These are phyloP conservation scores for Naganishia albida DNA, from an alignment of 1,284 basidiomycete species.

Conservation along the genomic window DNA sequence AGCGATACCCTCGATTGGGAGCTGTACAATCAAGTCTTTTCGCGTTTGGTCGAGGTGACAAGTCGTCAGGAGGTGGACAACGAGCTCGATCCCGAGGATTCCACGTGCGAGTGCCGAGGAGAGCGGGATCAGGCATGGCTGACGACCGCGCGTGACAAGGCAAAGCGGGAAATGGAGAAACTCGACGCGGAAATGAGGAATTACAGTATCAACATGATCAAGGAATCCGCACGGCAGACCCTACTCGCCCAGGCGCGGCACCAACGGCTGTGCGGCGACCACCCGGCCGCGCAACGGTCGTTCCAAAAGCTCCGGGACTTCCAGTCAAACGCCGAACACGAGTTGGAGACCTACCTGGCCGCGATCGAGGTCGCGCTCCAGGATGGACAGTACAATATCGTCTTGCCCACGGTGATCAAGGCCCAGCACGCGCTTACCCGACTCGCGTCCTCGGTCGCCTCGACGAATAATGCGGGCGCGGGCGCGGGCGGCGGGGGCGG, in stretches of 20 bases:
- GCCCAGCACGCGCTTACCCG: conserved; percentile 31
- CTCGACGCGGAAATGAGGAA: conserved; percentile 32
- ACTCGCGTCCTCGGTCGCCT: conserved; percentile 9
- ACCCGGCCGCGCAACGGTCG: conserved; percentile 21
- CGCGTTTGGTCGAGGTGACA: not conserved
- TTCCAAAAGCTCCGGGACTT: conserved; percentile 27
- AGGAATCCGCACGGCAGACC: conserved; percentile 34
- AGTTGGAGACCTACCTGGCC: conserved; percentile 28
- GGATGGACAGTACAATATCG: conserved; percentile 18
- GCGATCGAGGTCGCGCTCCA: conserved; percentile 31
- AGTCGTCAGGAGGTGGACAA: not conserved
- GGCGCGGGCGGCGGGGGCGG: not conserved
- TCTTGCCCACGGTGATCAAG: conserved; percentile 29
- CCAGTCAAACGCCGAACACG: conserved; percentile 31
- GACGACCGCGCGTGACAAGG: not conserved
- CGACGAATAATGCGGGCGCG: not conserved
- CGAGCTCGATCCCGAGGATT: not conserved
- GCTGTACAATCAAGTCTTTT: conserved; percentile 13
- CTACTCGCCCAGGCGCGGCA: conserved; percentile 26
- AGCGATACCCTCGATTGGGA: conserved; percentile 26
- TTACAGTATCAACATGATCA: conserved; percentile 33
- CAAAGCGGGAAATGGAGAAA: conserved; percentile 18
- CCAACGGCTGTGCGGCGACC: conserved; percentile 15
- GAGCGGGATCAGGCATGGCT: conserved; percentile 22
- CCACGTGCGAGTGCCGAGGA: not conserved